Evolutionary conservation across 2,329 filamentous ascomycete genomes (phyloP), one percentile per base, ranked within the genome.

Genomic region (Dactylellina cionopaga): DNA sequence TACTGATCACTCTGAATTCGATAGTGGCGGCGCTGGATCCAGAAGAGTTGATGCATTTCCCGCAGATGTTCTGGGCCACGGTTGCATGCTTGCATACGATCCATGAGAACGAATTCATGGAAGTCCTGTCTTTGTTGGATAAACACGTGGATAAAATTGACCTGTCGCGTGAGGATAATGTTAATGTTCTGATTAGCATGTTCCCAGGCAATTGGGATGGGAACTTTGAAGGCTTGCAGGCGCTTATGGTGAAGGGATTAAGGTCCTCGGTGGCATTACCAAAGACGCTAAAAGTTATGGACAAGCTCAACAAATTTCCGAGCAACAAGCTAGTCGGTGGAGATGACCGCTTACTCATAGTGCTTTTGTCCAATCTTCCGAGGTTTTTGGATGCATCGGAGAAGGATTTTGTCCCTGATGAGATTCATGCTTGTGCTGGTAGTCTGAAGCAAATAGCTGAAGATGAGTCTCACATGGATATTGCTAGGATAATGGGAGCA

Each of bases 71-170:
- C 81, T 99, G 96, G 96, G 96, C 94, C 0, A 96, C 92, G 0
- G 97, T 93, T 77, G 95, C 95, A 9, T 99, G 95, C 79, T 83
- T 99, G 17, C 93, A 98, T 78, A 98, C 95, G 0, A 96, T 98
- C 78, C 96, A 98, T 75, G 96, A 99, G 80, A 87, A 90, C 19
- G 95, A 99, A 78, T 99, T 96, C 74, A 86, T 95, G 74, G 95
- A 97, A 79, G 92, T 91, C 19, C 83, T 97, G 10, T 89, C 91
- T 56, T 97, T 99, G 91, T 85, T 99, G 7, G 91, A 96, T 68
- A 90, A 91, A 77, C 88, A 96, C 33, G 82, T 99, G 19, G 86
- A 88, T 75, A 96, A 95, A 79, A 83, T 98, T 19, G 91, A 99
- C 79, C 85, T 99, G 44, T 85, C 86, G 46, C 88, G 90, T 73